Evolutionary conservation across 805 yeast genomes (phyloP).

Genomic region (Yarrowia hollandica): DNA sequence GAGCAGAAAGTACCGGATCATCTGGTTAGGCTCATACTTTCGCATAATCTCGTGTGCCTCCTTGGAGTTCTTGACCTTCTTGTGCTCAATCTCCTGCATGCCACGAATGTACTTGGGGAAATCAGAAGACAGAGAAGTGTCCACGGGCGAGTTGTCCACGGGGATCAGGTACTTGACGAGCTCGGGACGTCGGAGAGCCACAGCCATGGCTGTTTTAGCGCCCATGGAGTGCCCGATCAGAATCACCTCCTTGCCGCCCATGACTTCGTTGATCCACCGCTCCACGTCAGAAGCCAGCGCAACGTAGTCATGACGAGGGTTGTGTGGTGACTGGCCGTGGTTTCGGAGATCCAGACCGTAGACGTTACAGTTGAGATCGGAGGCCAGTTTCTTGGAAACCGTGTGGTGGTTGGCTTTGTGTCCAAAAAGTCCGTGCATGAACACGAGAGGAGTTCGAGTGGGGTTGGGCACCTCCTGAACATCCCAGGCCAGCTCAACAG

Average conservation of each 20-base stretch:
- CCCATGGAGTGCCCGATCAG: conserved; percentile 60
- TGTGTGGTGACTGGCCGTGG: conserved; percentile 90
- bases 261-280: conserved; percentile 54
- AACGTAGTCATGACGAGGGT: conserved; percentile 69
- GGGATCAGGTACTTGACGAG: conserved; percentile 62
- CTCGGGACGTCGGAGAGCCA: conserved; percentile 65
- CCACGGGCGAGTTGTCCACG: conserved; percentile 90
- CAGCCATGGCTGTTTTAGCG: conserved; percentile 90
- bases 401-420: conserved; percentile 75
- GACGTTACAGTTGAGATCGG: conserved; percentile 41
- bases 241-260: conserved; percentile 39
- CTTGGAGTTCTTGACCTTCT: conserved; percentile 50
- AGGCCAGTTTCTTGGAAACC: conserved; percentile 54
- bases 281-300: conserved; percentile 86
- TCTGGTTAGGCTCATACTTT: conserved; percentile 58
- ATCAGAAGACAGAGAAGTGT: conserved; percentile 54
- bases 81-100: conserved; percentile 56
- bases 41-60: conserved; percentile 68
- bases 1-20: conserved; percentile 73
- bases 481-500: conserved; percentile 60
- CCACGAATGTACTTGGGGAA: conserved; percentile 70
- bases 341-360: conserved; percentile 69
- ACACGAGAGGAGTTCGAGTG: conserved; percentile 57
- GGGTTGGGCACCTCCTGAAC: conserved; percentile 42
- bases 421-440: conserved; percentile 90